A percentile compares a stretch with the other conserved stretches of the same genome.
Conservation (phyloP, 78 protist species). For the Dictyostelium purpureum region DNA sequence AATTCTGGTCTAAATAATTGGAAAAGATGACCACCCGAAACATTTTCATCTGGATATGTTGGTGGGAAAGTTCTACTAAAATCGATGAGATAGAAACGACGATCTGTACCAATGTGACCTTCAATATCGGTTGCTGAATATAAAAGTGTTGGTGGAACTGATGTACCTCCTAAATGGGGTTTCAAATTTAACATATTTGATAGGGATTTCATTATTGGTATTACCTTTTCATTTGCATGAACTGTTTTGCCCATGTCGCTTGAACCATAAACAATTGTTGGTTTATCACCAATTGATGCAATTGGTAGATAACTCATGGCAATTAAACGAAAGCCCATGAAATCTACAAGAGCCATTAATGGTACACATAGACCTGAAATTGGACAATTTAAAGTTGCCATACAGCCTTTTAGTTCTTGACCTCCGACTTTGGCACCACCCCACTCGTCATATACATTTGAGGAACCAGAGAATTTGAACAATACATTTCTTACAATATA, state of each 20-base stretch:
- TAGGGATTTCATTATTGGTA: conserved; percentile 55
- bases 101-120: conserved; percentile 83
- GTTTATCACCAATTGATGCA: conserved; percentile 11
- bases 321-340: conserved; percentile 82
- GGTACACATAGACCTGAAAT: conserved; percentile 76
- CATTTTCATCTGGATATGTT: conserved; percentile 48
- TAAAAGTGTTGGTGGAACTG: conserved; percentile 13
- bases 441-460: conserved; percentile 72
- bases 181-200: conserved; percentile 55
- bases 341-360: conserved; percentile 83
- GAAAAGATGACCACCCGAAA: conserved; percentile 78
- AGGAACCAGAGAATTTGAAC: conserved; percentile 59
- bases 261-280: conserved; percentile 69
- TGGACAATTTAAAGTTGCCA: conserved; percentile 73
- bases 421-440: conserved; percentile 87
- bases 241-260: conserved; percentile 78
- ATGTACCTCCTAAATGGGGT: conserved; percentile 70
- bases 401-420: conserved; percentile 83
- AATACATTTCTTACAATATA: conserved; percentile 72
- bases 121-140: conserved; percentile 75
- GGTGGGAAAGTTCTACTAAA: conserved; percentile 85
- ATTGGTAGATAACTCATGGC: conserved; percentile 82
- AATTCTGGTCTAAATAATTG: conserved; percentile 86
- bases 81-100: conserved; percentile 82
- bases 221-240: conserved; percentile 36